Evolutionary conservation across 305 asterid species (phyloP).

Genomic region (Rubia occidens): DNA sequence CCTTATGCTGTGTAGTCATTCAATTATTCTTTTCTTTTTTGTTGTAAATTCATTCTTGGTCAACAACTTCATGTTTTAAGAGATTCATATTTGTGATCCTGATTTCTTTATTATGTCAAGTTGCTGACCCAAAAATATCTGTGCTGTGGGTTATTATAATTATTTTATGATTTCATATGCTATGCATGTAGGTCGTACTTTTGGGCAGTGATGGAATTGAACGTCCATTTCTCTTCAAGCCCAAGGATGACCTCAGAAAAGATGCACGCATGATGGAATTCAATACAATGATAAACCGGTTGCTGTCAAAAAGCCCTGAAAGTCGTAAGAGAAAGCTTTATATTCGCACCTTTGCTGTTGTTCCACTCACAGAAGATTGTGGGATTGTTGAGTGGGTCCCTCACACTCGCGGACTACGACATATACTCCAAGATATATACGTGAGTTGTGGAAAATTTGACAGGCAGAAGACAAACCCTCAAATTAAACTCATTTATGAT

Average conservation of each 20-base stretch:
- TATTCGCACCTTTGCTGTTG: constrained; percentile 89
- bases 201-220: constrained; percentile 84
- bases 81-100: background rate
- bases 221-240: constrained; percentile 95
- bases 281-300: constrained; percentile 90
- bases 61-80: background rate
- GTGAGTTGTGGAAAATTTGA: constrained; percentile 88
- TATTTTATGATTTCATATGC: background rate
- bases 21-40: background rate
- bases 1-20: background rate
- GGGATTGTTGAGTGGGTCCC: constrained; percentile 99
- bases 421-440: constrained; percentile 89
- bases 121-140: background rate
- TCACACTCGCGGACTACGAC: constrained; percentile 90
- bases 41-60: background rate
- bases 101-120: background rate
- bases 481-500: constrained; percentile 82
- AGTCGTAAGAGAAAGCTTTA: constrained; percentile 97
- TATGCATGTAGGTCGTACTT: constrained; percentile 55
- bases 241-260: constrained; percentile 95
- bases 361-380: constrained; percentile 95
- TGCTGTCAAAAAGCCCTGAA: constrained; percentile 79
- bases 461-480: constrained; percentile 85
- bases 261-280: constrained; percentile 99
- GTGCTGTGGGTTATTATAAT: background rate